Base-by-base conservation (phyloP, 73 alveolate genomes). In the Effrenium voratum region DNA sequence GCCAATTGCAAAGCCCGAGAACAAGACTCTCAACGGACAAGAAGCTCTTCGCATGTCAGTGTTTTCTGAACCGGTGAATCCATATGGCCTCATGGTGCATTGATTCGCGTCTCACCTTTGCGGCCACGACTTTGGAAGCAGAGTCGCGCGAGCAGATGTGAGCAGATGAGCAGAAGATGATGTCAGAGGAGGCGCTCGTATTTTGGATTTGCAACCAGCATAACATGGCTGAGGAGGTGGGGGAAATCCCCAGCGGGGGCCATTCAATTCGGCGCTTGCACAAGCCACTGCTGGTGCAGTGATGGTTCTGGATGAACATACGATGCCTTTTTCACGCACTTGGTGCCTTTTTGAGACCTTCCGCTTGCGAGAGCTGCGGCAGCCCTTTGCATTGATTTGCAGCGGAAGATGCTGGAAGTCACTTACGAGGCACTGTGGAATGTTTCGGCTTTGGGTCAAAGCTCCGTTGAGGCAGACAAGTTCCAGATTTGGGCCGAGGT, bases 121-220 rank as follows among this genome's bases (percentile, higher is more conserved):
- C 79, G 93, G 93, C 41, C 93, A 83, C 34, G 40, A 16, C 57
- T 83, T 50, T 4, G 10, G 93, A 36, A n/a, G 50, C 26, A 50
- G 79, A 8, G 40, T 83, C 40, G 16, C 79, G 26, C 79, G 79
- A 0, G 30, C 36, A 41, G 28, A 5, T 83, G 50, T 83, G 79
- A 55, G 76, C 93, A 36, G 45, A 13, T 44, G 93, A 8, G 6
- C 52, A 34, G 55, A 15, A 16, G 22, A 24, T 28, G 24, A 5
- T 38, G 26, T 36, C 57, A 22, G 55, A 41, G 73, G 30, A 52
- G 41, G 22, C 41, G 12, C 12, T 66, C 16, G 70, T 38, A 40
- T 43, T 83, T 43, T 87, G 55, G 95, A 45, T 41, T 41, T 60
- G 95, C 26, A 87, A 87, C 68, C 95, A 87, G 49, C 95, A 87